Evolutionary conservation across 495 filamentous ascomycete genomes (phyloP), one percentile per base, ranked within the genome.

Genomic region (Hypomontagnella monticulosa): DNA sequence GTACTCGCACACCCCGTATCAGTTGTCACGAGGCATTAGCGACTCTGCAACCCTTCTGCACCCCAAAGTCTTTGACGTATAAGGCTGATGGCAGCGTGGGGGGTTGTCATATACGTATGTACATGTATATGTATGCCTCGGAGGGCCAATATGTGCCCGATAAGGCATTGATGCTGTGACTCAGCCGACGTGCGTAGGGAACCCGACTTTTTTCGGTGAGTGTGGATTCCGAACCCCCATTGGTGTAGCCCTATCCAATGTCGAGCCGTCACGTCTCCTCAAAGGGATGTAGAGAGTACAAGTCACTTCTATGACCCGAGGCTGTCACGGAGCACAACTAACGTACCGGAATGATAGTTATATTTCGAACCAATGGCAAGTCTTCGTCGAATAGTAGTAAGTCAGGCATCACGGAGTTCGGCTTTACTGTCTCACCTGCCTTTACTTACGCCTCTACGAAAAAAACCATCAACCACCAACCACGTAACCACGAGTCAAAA

Each of bases 1-100:
- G 50, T 37, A 47, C 15, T 19, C 27, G 23, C 23, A 27, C 23
- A 27, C 23, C 23, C 23, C 16, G 36, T 36, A 18, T 15, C 15
- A 43, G 40, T 27, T 27, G 23, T 18, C 40, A 43, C 40, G n/a
- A 14, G 40, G 48, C 20, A 11, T 33, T 4, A n/a, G 48, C 19
- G 16, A 37, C 33, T 14, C 15, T 20, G n/a, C 9, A 5, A 43
- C 47, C 18, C 50, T 23, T 41, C 33, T 60, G 15, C 23, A 33
- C 43, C 36, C 49, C 36, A 27, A 36, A n/a, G 40, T 7, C 34
- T 60, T 60, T 61, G 50, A 61, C 55, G 63, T 60, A 60, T 60
- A 61, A 58, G 63, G 63, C 63, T 66, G 63, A 53, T 37, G 49
- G 16, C 33, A 30, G 14, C 50, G 56, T 50, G 56, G 63, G 61